phyloP scores from a whole-genome alignment of 257 asterid species.

The Fraxinus americana region DNA sequence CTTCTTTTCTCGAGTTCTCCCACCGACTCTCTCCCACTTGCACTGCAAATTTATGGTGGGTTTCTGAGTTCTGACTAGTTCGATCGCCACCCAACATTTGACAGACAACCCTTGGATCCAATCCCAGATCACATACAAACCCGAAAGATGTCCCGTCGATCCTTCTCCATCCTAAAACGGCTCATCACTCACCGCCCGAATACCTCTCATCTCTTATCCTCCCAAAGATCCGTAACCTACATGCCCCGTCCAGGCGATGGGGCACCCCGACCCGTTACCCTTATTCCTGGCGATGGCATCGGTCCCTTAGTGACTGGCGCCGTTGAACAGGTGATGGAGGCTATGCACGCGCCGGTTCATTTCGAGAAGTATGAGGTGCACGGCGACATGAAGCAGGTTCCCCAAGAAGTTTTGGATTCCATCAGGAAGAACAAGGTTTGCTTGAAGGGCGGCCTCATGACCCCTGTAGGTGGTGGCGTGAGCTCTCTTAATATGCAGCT shows the following conservation, averaged over 20 bases:
- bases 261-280: constrained; percentile 75
- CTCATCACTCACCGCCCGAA: constrained; percentile 30
- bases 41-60: background rate
- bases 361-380: constrained; percentile 80
- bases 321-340: constrained; percentile 96
- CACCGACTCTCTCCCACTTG: background rate
- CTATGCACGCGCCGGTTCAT: constrained; percentile 92
- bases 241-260: constrained; percentile 99
- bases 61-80: background rate
- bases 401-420: constrained; percentile 71
- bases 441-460: constrained; percentile 82
- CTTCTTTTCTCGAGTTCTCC: background rate
- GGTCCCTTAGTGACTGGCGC: constrained; percentile 98
- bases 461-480: constrained; percentile 99
- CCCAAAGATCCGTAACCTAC: constrained; percentile 73
- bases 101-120: background rate
- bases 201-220: constrained; percentile 29
- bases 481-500: constrained; percentile 80
- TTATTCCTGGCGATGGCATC: constrained; percentile 93
- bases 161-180: constrained; percentile 49
- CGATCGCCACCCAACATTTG: background rate
- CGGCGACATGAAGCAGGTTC: constrained; percentile 84
- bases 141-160: constrained; percentile 11
- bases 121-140: background rate
- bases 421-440: constrained; percentile 88